Conservation (phyloP, 192 early-diverging fungal species). For the Coemansia sp. region DNA sequence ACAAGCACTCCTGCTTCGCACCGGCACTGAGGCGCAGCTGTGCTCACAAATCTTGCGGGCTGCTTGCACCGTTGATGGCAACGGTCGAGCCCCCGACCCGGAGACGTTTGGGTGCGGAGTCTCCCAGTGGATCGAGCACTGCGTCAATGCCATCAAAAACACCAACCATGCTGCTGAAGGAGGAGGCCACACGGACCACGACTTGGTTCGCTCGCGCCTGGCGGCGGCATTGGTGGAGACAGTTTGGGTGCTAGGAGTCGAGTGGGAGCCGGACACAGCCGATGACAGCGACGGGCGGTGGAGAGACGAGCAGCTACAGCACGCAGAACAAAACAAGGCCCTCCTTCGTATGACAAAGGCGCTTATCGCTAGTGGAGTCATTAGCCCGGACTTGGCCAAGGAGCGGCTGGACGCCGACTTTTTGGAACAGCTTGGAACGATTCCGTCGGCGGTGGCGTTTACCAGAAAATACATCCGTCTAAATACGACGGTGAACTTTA, state of each 20-base stretch:
- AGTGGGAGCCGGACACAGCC: conserved; percentile 45
- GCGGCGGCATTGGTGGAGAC: conserved; percentile 33
- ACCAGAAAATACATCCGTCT: conserved; percentile 41
- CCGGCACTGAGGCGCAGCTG: conserved; percentile 17
- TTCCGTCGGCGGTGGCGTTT: conserved; percentile 28
- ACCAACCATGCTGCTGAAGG: conserved; percentile 3
- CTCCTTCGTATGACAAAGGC: conserved; percentile 21
- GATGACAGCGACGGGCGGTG: conserved; percentile 18
- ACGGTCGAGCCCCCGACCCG: conserved; percentile 3
- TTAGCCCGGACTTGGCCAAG: conserved; percentile 34
- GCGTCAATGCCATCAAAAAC: conserved; percentile 26
- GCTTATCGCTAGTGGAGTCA: conserved; percentile 17
- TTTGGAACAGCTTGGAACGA: conserved; percentile 29
- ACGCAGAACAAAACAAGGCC: conserved; percentile 24
- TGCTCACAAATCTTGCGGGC: conserved; percentile 39
- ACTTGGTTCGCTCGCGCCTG: conserved; percentile 20
- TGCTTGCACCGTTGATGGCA: conserved; percentile 10
- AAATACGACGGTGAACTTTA: conserved; percentile 48
- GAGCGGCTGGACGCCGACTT: conserved; percentile 43
- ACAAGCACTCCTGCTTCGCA: conserved; percentile 25
- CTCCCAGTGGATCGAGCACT: conserved; percentile 31
- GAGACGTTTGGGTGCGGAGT: conserved; percentile 21
- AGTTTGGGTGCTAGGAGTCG: conserved; percentile 34
- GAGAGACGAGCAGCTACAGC: conserved; percentile 21
- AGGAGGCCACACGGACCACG: conserved; percentile 2